Evolutionary conservation across 2,329 filamentous ascomycete species (phyloP).

Genomic region (Fusarium stilboides): DNA sequence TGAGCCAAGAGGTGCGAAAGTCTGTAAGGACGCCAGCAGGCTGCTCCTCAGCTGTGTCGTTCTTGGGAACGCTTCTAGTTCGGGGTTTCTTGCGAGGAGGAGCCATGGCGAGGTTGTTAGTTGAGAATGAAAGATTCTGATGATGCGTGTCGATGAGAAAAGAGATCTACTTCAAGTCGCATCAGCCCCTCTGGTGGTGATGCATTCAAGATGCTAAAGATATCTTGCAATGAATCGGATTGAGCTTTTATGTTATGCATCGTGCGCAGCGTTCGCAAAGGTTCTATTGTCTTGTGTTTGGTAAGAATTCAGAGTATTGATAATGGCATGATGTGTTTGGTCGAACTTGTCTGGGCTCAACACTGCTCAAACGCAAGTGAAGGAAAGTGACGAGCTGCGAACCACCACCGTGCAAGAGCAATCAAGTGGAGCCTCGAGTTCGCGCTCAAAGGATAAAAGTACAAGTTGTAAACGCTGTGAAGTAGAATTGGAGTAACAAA

Average conservation of each 20-base stretch:
- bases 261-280: not conserved
- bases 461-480: slow-evolving; percentile 9
- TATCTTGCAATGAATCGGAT: not conserved
- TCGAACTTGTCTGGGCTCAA: not conserved
- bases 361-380: not conserved
- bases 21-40: slow-evolving; percentile 51
- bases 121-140: too few relatives aligned
- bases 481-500: slow-evolving; percentile 3
- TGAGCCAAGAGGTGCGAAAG: slow-evolving; percentile 54
- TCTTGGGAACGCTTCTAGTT: slow-evolving; percentile 23
- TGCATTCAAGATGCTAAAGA: not conserved
- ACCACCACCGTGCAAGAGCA: not conserved
- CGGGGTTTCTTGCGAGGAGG: slow-evolving; percentile 42
- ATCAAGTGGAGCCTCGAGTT: slow-evolving; percentile 1
- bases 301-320: not conserved
- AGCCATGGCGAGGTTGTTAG: slow-evolving; percentile 17
- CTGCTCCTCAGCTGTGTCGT: slow-evolving; percentile 39
- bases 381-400: not conserved
- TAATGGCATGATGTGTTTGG: not conserved
- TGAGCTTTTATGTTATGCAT: slow-evolving; percentile 3
- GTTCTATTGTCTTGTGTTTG: not conserved
- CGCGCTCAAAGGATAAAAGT: not conserved
- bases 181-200: not conserved
- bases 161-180: not conserved
- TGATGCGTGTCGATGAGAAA: not conserved